Percentiles rank a stretch among this genome's conserved stretches.
Conservation (phyloP, 352 stramenopile genomes). For the Phytophthora sojae region DNA sequence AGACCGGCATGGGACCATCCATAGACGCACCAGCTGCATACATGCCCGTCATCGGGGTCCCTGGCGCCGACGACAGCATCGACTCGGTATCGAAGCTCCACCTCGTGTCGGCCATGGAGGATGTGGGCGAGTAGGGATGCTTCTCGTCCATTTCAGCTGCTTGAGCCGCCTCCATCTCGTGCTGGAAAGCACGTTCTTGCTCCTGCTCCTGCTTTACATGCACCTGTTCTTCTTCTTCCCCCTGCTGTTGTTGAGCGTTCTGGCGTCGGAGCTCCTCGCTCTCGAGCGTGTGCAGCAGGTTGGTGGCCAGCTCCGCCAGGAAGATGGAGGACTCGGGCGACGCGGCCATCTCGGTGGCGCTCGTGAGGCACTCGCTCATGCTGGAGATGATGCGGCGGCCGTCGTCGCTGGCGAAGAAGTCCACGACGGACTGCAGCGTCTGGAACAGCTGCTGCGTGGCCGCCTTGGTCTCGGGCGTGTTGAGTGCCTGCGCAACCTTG, state of each 20-base stretch:
- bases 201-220: conserved; percentile 22
- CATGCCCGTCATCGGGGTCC: conserved; percentile 37
- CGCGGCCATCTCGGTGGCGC: conserved; percentile 63
- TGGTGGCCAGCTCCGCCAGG: conserved; percentile 75
- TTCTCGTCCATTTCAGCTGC: conserved; percentile 14
- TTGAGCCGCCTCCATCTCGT: conserved; percentile 8
- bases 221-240: conserved; percentile 6
- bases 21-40: conserved; percentile 19
- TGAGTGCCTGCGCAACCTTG: conserved; percentile 75
- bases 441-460: conserved; percentile 68
- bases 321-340: conserved; percentile 82
- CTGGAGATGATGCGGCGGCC: conserved; percentile 68
- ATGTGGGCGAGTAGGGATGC: conserved; percentile 45
- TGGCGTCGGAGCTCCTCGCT: conserved; percentile 53
- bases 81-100: conserved; percentile 69
- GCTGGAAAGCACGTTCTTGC: conserved; percentile 17
- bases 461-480: conserved; percentile 74
- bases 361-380: conserved; percentile 55
- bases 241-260: conserved; percentile 16
- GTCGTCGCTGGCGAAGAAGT: conserved; percentile 75
- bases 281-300: conserved; percentile 75
- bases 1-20: conserved; percentile 16
- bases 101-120: conserved; percentile 56
- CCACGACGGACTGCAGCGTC: conserved; percentile 73
- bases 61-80: conserved; percentile 44